Evolutionary conservation across 306 rosid species (phyloP).

Genomic region (Quillaja saponaria): DNA sequence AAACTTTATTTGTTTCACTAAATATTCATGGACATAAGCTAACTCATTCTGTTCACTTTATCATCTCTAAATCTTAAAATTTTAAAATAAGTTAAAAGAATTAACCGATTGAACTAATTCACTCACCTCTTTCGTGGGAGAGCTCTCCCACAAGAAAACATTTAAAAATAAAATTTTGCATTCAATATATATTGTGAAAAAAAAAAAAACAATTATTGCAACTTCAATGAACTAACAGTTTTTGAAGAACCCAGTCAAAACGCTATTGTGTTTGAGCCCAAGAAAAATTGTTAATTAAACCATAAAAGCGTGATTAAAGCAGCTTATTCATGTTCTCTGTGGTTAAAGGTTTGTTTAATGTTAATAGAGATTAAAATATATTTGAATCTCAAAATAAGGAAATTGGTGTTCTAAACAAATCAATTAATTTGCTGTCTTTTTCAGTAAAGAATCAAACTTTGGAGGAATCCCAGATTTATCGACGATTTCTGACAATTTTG

Average conservation of each 20-base stretch:
- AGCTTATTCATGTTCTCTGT: conserved; percentile 28
- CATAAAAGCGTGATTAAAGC: conserved; percentile 60
- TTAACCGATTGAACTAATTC: too few relatives aligned
- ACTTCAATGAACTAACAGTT: conserved; percentile 39
- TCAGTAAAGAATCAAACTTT: conserved; percentile 33
- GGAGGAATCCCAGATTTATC: conserved; percentile 44
- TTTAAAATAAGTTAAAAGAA: too few relatives aligned
- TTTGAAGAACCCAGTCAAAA: too few relatives aligned
- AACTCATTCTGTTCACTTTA: too few relatives aligned
- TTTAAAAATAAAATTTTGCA: too few relatives aligned
- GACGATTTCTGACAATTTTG: conserved; percentile 42
- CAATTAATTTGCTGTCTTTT: conserved; percentile 52
- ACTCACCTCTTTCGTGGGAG: too few relatives aligned
- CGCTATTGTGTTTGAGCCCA: too few relatives aligned
- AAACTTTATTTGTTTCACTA: too few relatives aligned
- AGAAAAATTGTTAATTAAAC: conserved; percentile 23
- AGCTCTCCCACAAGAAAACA: too few relatives aligned
- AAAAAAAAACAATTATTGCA: neutral
- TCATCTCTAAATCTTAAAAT: too few relatives aligned
- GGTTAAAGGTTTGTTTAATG: conserved; percentile 18
- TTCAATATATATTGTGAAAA: too few relatives aligned
- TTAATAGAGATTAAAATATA: conserved; percentile 19
- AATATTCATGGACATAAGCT: too few relatives aligned
- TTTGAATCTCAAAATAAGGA: neutral
- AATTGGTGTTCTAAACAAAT: conserved; percentile 37